Base-by-base conservation (phyloP, 768 basidiomycete species). In the Mycena vitilis region DNA sequence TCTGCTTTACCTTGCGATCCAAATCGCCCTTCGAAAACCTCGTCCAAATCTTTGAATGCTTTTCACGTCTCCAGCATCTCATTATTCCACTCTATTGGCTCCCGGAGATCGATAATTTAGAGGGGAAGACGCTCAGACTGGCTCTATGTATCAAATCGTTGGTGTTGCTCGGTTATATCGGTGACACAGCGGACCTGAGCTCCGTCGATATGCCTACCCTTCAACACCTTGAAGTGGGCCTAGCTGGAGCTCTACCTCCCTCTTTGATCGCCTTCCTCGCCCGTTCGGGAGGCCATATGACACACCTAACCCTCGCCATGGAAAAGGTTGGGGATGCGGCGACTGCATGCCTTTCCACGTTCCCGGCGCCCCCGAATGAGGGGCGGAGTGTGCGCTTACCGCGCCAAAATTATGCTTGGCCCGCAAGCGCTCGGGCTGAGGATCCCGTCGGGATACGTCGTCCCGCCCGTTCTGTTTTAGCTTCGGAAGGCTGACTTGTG, bases 61-160 rank as follows among this genome's bases (percentile, higher is more conserved):
- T 62, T 4, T 51, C 60, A 42, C 1, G n/a, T 12, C 60, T 62
- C 49, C 22, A 23, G 1, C 38, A 62, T 34, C 11, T 61, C n/a
- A 34, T 22, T n/a, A 10, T n/a, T 6, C 23, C 16, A 2, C 37
- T 18, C 7, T 8, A 13, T 45, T 13, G 44, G 15, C 44, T 45
- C 53, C 25, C 6, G 40, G 4, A 45, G 18, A 45, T 10, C 30
- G 30, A 30, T 5, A 30, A 30, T 5, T 30, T 30, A 5, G 30
- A 30, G 30, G 30, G 3, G 45, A 15, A 36, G 10, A 49, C 6
- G 5, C 36, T 13, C 13, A 40, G 5, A 25, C 22, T 23, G 8
- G 10, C 22, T 20, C 37, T 22, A 20, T 40, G 22, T 2, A 49
- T 62, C 7, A 23, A 13, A 7, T 62, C 51, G 5, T 36, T 62